Conservation (phyloP, 805 yeast genomes). For the Soucietia sequanensis region DNA sequence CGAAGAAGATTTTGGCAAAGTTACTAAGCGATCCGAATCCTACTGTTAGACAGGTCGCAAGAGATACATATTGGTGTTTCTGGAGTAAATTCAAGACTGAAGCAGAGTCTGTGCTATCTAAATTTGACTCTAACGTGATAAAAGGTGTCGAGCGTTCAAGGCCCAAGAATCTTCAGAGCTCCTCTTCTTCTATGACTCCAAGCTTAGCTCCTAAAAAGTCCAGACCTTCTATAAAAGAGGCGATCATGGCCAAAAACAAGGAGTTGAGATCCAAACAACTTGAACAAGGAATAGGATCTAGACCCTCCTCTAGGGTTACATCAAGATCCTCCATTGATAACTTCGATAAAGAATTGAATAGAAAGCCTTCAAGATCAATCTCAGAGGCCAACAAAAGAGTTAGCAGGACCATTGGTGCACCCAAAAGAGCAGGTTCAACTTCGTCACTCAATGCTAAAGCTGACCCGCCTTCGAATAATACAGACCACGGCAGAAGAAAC, state of each 20-base stretch:
- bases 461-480: background rate
- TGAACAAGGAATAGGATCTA: constrained; percentile 14
- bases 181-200: background rate
- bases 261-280: constrained; percentile 28
- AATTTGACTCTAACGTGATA: constrained; percentile 44
- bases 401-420: background rate
- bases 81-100: constrained; percentile 51
- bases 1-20: constrained; percentile 52
- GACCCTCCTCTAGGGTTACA: constrained; percentile 19
- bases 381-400: constrained; percentile 17
- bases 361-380: constrained; percentile 18
- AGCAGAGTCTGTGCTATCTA: constrained; percentile 41
- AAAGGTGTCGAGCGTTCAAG: constrained; percentile 63
- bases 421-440: background rate
- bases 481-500: too few relatives aligned
- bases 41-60: constrained; percentile 70
- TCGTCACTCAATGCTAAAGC: background rate
- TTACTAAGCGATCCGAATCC: constrained; percentile 81
- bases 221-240: constrained; percentile 49
- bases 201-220: constrained; percentile 14
- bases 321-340: constrained; percentile 2
- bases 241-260: constrained; percentile 44
- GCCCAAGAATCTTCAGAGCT: constrained; percentile 33
- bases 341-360: background rate
- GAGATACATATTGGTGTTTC: constrained; percentile 73